Evolutionary conservation across 2,329 filamentous ascomycete species (phyloP), one percentile per base, ranked within the genome.

Genomic region (Waltergamsia citrina): DNA sequence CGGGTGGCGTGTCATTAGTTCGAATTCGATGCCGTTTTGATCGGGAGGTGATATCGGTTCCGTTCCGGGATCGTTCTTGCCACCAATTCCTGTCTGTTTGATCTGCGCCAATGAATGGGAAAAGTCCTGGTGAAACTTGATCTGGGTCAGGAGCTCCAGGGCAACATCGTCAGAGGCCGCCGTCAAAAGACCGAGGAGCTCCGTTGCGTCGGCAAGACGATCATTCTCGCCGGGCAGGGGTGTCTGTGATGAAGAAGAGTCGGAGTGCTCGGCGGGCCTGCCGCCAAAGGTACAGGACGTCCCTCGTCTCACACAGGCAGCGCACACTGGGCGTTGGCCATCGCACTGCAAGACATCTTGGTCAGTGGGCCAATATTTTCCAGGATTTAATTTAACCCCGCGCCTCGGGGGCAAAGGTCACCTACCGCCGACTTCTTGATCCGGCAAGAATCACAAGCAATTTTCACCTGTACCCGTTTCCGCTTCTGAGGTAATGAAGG

Each of bases 381-480:
- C n/a, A n/a, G n/a, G n/a, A n/a, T n/a, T n/a, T n/a, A n/a, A n/a
- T n/a, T n/a, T n/a, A n/a, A n/a, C n/a, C n/a, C n/a, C n/a, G n/a
- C n/a, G n/a, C n/a, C n/a, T n/a, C n/a, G n/a, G n/a, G 12, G 26
- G 26, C 4, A 27, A 3, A 14, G 22, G 24, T 16, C 20, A 40
- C 35, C 21, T 17, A 40, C 38, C n/a, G 36, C 37, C 14, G 36
- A 34, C 27, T 41, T 41, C 34, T 38, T 38, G 14, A 23, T 14
- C 5, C 39, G 36, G 18, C 39, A 41, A 5, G 28, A 21, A 21
- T 41, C 37, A 32, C 39, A 41, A 9, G 39, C 39, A 3, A 34
- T 20, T 30, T 41, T 41, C 18, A 41, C 39, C 22, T 41, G 35
- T 11, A 22, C 17, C 15, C 39, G 29, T 25, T 38, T 38, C 15